Percentiles rank a stretch among this genome's conserved stretches.
Conservation (phyloP, 2,329 filamentous ascomycete species). For the Orbilia javanica region DNA sequence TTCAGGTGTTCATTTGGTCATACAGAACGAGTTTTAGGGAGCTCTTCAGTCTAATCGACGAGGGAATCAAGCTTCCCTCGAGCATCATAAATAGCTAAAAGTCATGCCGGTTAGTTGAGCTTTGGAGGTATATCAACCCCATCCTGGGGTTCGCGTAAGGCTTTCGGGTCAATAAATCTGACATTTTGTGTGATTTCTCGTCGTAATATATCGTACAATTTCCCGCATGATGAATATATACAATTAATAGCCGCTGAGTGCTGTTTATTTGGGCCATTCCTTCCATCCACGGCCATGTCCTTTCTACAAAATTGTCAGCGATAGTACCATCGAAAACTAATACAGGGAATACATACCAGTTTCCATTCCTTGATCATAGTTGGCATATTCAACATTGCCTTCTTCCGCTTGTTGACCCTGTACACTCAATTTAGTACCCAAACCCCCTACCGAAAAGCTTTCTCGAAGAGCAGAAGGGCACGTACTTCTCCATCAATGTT, state of each 20-base stretch:
- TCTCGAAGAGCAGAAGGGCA: conserved; percentile 57
- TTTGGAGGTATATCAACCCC: too few species aligned
- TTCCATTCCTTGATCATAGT: conserved; percentile 93
- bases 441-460: not conserved
- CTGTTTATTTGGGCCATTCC: conserved; percentile 74
- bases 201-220: conserved; percentile 53
- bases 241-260: not conserved
- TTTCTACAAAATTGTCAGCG: conserved; percentile 66
- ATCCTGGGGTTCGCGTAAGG: too few species aligned
- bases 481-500: conserved; percentile 79
- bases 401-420: conserved; percentile 86
- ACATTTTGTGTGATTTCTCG: conserved; percentile 6
- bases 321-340: not conserved
- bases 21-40: conserved; percentile 9
- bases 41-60: conserved; percentile 3
- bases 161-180: not conserved
- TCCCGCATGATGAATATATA: conserved; percentile 41
- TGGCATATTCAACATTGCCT: conserved; percentile 96
- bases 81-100: not conserved
- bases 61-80: not conserved
- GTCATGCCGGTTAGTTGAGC: not conserved
- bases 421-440: conserved; percentile 21
- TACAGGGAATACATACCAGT: conserved; percentile 72
- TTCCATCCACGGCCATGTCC: conserved; percentile 81
- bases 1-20: conserved; percentile 18